These are phyloP conservation scores for Coprinopsis strossmayeri DNA, from an alignment of 768 basidiomycete genomes.

Conservation along the genomic window DNA sequence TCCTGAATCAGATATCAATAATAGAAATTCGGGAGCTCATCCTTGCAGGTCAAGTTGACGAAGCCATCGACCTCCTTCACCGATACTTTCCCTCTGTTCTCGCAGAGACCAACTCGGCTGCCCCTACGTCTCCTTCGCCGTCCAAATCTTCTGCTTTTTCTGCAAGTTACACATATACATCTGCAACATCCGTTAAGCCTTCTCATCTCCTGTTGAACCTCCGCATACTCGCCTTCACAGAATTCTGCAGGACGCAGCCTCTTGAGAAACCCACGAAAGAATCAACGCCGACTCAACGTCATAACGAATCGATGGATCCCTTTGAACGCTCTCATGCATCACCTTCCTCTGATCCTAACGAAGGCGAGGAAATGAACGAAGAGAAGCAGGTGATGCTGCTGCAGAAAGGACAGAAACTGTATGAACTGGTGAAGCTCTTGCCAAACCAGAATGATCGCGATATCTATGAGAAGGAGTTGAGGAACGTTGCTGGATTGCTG, in stretches of 20 bases:
- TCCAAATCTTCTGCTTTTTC: background rate
- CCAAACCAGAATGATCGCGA: constrained; percentile 47
- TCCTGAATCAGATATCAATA: background rate
- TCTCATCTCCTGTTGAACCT: constrained; percentile 77
- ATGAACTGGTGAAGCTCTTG: constrained; percentile 53
- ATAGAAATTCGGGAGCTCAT: constrained; percentile 67
- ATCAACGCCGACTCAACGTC: too few relatives aligned
- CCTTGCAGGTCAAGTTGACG: constrained; percentile 68
- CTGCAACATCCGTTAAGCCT: constrained; percentile 58
- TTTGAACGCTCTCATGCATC: too few relatives aligned
- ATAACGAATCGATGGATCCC: too few relatives aligned
- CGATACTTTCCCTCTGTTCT: constrained; percentile 73
- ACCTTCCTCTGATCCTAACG: background rate
- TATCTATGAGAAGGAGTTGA: constrained; percentile 63
- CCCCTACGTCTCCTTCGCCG: background rate
- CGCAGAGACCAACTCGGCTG: constrained; percentile 15
- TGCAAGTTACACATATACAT: constrained; percentile 15
- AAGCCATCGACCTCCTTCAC: constrained; percentile 62
- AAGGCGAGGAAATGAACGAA: constrained; percentile 3
- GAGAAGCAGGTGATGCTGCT: constrained; percentile 6
- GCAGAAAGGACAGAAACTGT: constrained; percentile 52
- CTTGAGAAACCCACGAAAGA: constrained; percentile 34
- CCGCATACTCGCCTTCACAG: constrained; percentile 82
- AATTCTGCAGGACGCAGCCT: constrained; percentile 71
- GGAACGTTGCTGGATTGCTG: constrained; percentile 68